Evolutionary conservation across 768 basidiomycete species (phyloP).

Genomic region (Suillus cothurnatus): DNA sequence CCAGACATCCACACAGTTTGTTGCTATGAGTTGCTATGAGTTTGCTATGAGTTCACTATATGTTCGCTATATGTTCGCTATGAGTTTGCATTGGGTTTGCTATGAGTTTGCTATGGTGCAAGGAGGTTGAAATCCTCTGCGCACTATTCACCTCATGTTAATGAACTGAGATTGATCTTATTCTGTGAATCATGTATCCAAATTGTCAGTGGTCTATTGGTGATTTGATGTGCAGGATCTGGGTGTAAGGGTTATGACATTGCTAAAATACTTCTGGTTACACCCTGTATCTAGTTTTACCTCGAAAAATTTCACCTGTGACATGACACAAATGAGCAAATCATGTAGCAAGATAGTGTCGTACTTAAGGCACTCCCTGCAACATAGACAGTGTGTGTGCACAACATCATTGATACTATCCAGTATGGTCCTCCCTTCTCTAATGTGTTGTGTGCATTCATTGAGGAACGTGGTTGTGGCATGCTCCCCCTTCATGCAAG

Average conservation of each 20-base stretch:
- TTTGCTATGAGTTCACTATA: neutral
- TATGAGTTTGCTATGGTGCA: no score
- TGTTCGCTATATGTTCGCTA: neutral
- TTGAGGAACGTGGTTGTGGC: neutral
- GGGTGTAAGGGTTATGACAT: neutral
- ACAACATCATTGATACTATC: neutral
- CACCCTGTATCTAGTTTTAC: slow-evolving; percentile 1
- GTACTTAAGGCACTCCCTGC: neutral
- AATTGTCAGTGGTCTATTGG: no score
- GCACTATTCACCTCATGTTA: no score
- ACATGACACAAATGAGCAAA: neutral
- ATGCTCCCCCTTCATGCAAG: neutral
- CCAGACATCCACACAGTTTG: neutral
- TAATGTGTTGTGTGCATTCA: neutral
- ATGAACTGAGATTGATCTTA: no score
- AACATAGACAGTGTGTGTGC: neutral
- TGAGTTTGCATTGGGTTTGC: no score
- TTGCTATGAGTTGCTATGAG: neutral
- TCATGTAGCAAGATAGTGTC: neutral
- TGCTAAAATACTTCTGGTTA: neutral
- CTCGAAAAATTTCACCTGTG: slow-evolving; percentile 2
- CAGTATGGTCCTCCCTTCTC: neutral
- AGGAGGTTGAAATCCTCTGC: no score
- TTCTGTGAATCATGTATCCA: no score
- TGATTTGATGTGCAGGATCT: no score